Evolutionary conservation across 306 rosid genomes (phyloP), one percentile per base, ranked within the genome.

Genomic region (Cicer yamashitae): DNA sequence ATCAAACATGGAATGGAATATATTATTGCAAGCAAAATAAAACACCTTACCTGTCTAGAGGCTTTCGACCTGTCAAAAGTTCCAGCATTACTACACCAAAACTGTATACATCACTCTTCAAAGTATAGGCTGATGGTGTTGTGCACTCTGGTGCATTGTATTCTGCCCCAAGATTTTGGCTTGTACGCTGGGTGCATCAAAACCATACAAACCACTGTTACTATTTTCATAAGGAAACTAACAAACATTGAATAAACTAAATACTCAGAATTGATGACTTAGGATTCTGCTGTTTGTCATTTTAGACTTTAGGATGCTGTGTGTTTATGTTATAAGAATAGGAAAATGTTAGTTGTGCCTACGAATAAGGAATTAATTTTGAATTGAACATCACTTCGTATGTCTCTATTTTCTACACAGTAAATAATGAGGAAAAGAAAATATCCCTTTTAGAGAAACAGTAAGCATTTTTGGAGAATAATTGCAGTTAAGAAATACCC

Each of bases 71-170:
- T 6, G 98, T 89, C 77, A 94, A 81, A 65, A 94, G 76, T 57
- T 93, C 98, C 80, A 93, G 75, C 97, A 93, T 89, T 52, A 93
- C 98, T 71, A 91, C 96, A 71, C 98, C 97, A 66, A 88, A 86
- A 84, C 96, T 89, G 81, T 88, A 91, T 12, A 90, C 91, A 60
- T 94, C 98, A 79, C 96, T 91, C 85, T 86, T 94, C 70, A 77
- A 6, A 17, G 93, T 84, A 76, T 83, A 91, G 30, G 88, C 92
- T 3, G 89, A 86, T 51, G 90, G 90, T 47, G 74, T 81, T 47
- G 82, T 78, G 86, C 98, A 91, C 82, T 94, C 97, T 6, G 98
- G 98, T 58, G 98, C 97, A 73, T 85, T 89, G 77, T 91, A 94
- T 88, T 97, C 98, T 44, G 69, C 79, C 62, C 92, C 96, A 6